Conservation (phyloP, 2,329 filamentous ascomycete genomes). For the Coniella vitis region DNA sequence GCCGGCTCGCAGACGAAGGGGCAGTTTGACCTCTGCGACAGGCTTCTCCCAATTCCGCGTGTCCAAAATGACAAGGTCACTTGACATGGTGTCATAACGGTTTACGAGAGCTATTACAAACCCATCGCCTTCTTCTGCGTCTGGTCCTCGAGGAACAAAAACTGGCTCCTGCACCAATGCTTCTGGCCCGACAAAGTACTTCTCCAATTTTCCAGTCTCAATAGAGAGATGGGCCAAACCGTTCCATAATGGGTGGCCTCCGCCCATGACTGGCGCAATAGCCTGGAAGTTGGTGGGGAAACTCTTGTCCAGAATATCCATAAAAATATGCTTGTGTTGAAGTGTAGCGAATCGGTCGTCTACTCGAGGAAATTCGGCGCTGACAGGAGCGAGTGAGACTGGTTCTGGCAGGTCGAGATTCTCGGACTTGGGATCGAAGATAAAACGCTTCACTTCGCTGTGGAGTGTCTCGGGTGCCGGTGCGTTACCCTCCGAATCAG, state of each 20-base stretch:
- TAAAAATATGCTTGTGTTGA: background rate
- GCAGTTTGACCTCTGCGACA: background rate
- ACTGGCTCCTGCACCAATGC: background rate
- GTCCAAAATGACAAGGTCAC: background rate
- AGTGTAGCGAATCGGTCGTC: slow-evolving; percentile 22
- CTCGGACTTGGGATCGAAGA: slow-evolving; percentile 15
- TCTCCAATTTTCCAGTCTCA: background rate
- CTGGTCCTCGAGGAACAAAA: background rate
- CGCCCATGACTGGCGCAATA: background rate
- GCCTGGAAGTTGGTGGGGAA: no score
- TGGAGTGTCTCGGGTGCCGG: slow-evolving; percentile 24
- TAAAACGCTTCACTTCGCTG: no score
- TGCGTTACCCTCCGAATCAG: slow-evolving; percentile 28
- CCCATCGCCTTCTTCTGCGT: background rate
- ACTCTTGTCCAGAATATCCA: background rate
- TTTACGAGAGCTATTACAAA: background rate
- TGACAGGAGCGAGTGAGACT: slow-evolving; percentile 13
- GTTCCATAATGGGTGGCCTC: background rate
- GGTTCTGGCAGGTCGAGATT: background rate
- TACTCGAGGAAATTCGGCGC: slow-evolving; percentile 24
- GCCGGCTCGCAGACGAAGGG: background rate
- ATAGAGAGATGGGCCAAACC: background rate
- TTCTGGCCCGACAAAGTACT: background rate
- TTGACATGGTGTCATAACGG: background rate
- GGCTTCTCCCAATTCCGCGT: background rate